Evolutionary conservation across 768 basidiomycete species (phyloP).

Genomic region (Xerocomellus chrysenteron): DNA sequence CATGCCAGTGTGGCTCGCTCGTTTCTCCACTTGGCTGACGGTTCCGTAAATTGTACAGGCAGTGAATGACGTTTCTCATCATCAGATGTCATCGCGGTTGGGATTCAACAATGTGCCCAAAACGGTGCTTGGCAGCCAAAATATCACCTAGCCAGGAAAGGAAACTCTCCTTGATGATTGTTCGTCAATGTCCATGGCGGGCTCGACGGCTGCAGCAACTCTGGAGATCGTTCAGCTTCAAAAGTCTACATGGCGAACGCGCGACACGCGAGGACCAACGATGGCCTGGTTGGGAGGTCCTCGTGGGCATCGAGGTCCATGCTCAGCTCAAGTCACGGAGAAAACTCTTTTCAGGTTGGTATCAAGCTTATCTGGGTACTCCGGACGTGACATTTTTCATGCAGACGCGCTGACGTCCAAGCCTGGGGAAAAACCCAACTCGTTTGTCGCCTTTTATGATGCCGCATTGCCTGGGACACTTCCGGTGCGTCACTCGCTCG

Average conservation of each 20-base stretch:
- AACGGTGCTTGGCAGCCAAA: background rate
- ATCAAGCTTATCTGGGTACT: background rate
- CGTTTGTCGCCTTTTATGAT: slow-evolving; percentile 73
- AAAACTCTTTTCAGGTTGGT: slow-evolving; percentile 84
- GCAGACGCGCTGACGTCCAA: slow-evolving; percentile 44
- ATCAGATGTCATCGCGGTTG: no score
- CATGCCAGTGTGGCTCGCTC: no score
- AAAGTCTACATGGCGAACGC: slow-evolving; percentile 7
- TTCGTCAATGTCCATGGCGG: slow-evolving; percentile 16
- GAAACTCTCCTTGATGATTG: slow-evolving; percentile 23
- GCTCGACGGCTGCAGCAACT: slow-evolving; percentile 15
- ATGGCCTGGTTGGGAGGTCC: slow-evolving; percentile 87
- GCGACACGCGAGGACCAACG: slow-evolving; percentile 30
- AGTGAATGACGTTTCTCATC: no score
- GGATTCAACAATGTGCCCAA: background rate
- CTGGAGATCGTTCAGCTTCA: slow-evolving; percentile 2
- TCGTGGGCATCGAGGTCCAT: slow-evolving; percentile 95
- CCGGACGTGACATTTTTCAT: background rate
- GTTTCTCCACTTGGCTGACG: no score
- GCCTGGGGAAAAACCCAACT: slow-evolving; percentile 61
- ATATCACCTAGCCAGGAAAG: slow-evolving; percentile 6
- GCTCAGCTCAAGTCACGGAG: slow-evolving; percentile 85
- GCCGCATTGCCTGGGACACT: slow-evolving; percentile 93
- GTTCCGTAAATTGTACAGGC: no score
- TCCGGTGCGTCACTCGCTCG: slow-evolving; percentile 55